Base-by-base conservation (phyloP, 331 rosid species). In the Acacia pycnantha region DNA sequence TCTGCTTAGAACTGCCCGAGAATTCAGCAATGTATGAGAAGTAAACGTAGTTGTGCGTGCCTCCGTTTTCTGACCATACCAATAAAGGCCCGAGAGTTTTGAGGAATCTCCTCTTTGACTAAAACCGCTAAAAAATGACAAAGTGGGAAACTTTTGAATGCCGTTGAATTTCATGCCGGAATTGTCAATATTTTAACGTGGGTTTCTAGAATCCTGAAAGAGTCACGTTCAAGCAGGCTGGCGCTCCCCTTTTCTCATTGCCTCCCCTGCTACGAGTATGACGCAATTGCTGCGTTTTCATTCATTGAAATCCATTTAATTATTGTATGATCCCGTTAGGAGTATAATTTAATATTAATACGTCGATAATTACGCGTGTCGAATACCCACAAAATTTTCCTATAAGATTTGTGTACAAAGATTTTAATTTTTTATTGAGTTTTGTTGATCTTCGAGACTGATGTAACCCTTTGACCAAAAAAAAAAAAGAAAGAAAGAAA, bases 1-100 rank as follows among this genome's bases (percentile, higher is more conserved):
- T n/a, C 10, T 4, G 29, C 4, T 40, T 0, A n/a, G 69, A 4
- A 13, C 8, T 13, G 26, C 4, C 1, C 0, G 53, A 26, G 66
- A 40, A 10, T 50, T 73, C 27, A 10, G 31, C 47, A 37, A 54
- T 26, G 7, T 21, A 43, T 1, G 70, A 27, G 73, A 62, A 74
- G 27, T 37, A 72, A 80, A 79, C 21, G 81, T 73, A 8, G 77
- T 2, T 4, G 26, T 31, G 77, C 31, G 46, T 29, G 77, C 77
- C 77, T 31, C 64, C n/a, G 81, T 73, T 80, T 83, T 12, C 74
- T 83, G 89, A 86, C 89, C 72, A 67, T 19, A 13, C 18, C 53
- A 51, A 7, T 24, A 29, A 46, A 75, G 0, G 11, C 47, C 26
- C 13, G 11, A 27, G 78, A 73, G 46, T 21, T 51, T 27, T 81